These are phyloP conservation scores for Paramecium biaurelia DNA, from an alignment of 73 alveolate species.

Conservation along the genomic window DNA sequence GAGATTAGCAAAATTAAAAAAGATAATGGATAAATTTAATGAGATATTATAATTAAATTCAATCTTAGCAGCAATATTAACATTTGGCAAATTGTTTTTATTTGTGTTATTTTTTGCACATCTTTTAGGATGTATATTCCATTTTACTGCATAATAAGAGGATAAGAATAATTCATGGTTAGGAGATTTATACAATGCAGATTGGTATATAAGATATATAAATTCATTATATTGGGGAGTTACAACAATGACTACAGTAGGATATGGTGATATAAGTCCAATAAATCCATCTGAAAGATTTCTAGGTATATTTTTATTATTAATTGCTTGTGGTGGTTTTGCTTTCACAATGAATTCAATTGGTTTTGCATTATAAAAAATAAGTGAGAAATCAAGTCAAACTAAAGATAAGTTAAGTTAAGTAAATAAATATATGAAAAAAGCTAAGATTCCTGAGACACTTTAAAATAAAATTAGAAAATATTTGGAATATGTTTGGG, in stretches of 20 bases:
- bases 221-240: slow-evolving; percentile 72
- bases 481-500: slow-evolving; percentile 69
- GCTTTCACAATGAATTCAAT: slow-evolving; percentile 66
- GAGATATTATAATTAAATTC: slow-evolving; percentile 65
- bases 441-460: slow-evolving; percentile 62
- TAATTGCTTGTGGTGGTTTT: slow-evolving; percentile 71
- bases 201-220: slow-evolving; percentile 60
- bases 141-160: slow-evolving; percentile 60
- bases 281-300: slow-evolving; percentile 60
- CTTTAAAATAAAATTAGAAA: slow-evolving; percentile 64
- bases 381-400: background rate
- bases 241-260: slow-evolving; percentile 74
- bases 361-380: slow-evolving; percentile 42
- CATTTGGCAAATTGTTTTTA: background rate
- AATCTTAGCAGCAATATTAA: slow-evolving; percentile 24
- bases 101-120: slow-evolving; percentile 65
- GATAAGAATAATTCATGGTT: slow-evolving; percentile 63
- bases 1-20: slow-evolving; percentile 72
- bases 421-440: slow-evolving; percentile 64
- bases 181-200: background rate
- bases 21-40: slow-evolving; percentile 71
- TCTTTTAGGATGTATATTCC: slow-evolving; percentile 69
- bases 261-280: slow-evolving; percentile 77
- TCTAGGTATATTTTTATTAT: slow-evolving; percentile 52
- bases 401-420: background rate